A percentile compares a stretch with the other conserved stretches of the same genome.
Evolutionary conservation across 345 rosid species (phyloP).

Genomic region (Eucalyptus erythrocorys): DNA sequence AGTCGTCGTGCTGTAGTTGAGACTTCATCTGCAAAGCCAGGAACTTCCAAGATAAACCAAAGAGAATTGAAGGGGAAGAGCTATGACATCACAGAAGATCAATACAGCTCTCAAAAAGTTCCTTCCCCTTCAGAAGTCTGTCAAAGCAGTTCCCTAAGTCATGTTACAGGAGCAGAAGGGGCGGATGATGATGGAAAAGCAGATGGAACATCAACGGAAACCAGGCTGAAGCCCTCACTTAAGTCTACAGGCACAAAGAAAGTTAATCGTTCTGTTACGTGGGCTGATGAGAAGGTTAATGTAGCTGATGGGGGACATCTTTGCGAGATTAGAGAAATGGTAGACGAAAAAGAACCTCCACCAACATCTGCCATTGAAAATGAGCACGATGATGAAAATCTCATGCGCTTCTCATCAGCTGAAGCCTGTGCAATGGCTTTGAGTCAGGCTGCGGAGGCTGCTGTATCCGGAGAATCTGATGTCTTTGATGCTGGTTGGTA

Average conservation of each 20-base stretch:
- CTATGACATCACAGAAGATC: slow-evolving; percentile 1
- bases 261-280: slow-evolving; percentile 49
- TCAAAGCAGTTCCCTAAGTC: slow-evolving; percentile 1
- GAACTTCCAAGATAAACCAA: not conserved
- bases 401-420: slow-evolving; percentile 44
- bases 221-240: slow-evolving; percentile 50
- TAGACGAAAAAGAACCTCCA: slow-evolving; percentile 3
- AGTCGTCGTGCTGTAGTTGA: not conserved
- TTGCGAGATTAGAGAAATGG: slow-evolving; percentile 36
- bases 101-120: not conserved
- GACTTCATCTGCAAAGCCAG: slow-evolving; percentile 15
- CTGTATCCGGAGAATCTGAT: slow-evolving; percentile 47
- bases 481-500: slow-evolving; percentile 44
- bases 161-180: slow-evolving; percentile 5
- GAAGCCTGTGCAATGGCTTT: slow-evolving; percentile 74
- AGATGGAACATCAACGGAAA: slow-evolving; percentile 12
- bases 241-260: slow-evolving; percentile 43
- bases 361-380: not conserved
- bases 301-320: slow-evolving; percentile 23
- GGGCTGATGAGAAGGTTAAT: slow-evolving; percentile 65
- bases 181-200: slow-evolving; percentile 6
- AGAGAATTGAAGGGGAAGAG: slow-evolving; percentile 10
- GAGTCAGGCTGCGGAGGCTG: slow-evolving; percentile 70
- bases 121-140: slow-evolving; percentile 21
- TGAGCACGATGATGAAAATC: slow-evolving; percentile 7